Evolutionary conservation across 371 early-diverging fungal species (phyloP), one percentile per base, ranked within the genome.

Genomic region (Mucor plumbeus): DNA sequence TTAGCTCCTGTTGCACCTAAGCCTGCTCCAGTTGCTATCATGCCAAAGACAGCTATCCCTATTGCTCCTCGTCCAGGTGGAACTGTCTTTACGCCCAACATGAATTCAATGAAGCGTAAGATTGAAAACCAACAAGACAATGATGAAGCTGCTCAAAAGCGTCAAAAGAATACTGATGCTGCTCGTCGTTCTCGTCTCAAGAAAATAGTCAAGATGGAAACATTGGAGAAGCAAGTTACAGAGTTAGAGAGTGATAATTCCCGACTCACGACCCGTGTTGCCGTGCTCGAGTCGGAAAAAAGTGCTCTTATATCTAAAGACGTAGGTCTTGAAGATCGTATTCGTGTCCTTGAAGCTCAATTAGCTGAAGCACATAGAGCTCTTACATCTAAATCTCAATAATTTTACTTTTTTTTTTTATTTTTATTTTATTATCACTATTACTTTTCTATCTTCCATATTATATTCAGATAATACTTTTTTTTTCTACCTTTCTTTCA

Each of bases 91-190:
- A 65, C 43, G 14, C 63, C 63, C 8, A 40, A 0, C 38, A 39
- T 53, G 31, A 63, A 61, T 15, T 21, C 61, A 4, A 31, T 40
- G 26, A 68, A 68, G 31, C 63, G 68, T 19, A 68, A 68, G 34
- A 9, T 61, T 2, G 62, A 59, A 19, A 35, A 31, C 13, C 38
- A 26, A 47, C 9, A 58, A 13, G 63, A 87, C 63, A 76, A 68
- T 64, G 89, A 91, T 40, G 91, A 90, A 71, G 78, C 90, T 50
- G 82, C 88, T 31, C 84, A 87, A 48, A 93, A 93, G 79, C 90
- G 94, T 53, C 88, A 88, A 69, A 92, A 92, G 85, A 96, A 96
- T 82, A 96, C 95, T 7, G 95, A 96, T 74, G 97, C 97, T 7
- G 97, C 97, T 38, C 91, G 97, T 56, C 94, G 97, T 66, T 94